Evolutionary conservation across 805 yeast genomes (phyloP).

Genomic region (Saturnispora gosingensis): DNA sequence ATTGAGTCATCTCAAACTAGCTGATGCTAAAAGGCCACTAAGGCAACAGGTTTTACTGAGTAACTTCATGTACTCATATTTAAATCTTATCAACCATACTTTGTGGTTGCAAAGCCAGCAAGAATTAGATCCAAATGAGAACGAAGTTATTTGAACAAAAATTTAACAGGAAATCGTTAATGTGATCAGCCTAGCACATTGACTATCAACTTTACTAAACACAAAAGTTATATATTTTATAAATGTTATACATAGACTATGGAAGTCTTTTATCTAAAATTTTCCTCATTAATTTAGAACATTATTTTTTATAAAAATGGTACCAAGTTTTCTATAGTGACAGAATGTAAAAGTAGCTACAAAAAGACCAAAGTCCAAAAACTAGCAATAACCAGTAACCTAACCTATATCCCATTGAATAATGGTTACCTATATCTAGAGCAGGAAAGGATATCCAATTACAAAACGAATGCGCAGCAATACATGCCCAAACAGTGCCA

Average conservation of each 20-base stretch:
- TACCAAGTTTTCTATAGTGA: conserved; percentile 1
- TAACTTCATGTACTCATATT: conserved; percentile 95
- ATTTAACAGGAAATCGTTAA: neutral
- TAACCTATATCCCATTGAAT: conserved; percentile 17
- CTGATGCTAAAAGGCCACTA: conserved; percentile 86
- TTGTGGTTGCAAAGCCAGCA: conserved; percentile 58
- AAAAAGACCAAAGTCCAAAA: conserved; percentile 36
- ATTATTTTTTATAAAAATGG: too few relatives aligned
- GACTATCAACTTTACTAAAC: neutral
- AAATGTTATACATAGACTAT: neutral
- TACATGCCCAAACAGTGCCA: conserved; percentile 45
- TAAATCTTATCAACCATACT: conserved; percentile 90
- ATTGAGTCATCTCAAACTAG: conserved; percentile 83
- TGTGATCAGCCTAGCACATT: neutral
- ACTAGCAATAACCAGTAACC: conserved; percentile 33
- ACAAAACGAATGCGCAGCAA: conserved; percentile 56
- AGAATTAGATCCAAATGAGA: conserved; percentile 16
- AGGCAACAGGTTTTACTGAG: conserved; percentile 88
- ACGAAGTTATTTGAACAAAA: neutral
- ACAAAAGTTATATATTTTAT: neutral
- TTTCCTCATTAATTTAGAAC: neutral
- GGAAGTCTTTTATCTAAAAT: neutral
- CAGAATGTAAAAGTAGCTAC: conserved; percentile 16
- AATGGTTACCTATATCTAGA: conserved; percentile 6
- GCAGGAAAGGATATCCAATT: conserved; percentile 63